Evolutionary conservation across 2,329 filamentous ascomycete genomes (phyloP), one percentile per base, ranked within the genome.

Genomic region (Bipolaris oryzae): DNA sequence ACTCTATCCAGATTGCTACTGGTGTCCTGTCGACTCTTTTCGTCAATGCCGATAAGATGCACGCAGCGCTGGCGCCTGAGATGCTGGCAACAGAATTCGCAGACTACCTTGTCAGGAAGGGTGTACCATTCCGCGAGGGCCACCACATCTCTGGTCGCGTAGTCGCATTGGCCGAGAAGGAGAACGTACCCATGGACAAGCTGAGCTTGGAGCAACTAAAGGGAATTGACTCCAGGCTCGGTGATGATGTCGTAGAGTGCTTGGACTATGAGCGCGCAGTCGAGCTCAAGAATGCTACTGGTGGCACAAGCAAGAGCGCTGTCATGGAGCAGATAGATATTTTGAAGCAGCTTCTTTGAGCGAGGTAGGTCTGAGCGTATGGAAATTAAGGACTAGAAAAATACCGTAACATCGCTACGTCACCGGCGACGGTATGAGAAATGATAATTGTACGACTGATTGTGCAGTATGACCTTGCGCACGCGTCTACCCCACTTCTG

Each of bases 231-330:
- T 68, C 76, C 1, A 82, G 89, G 48, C 90, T 96, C 62, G 87
- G 85, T 28, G 82, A 87, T 56, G 91, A 95, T 72, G 85, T 96
- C 38, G 76, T 84, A 44, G 79, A 85, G 45, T 85, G 85, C 23
- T 90, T 96, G 72, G 85, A 96, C 77, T 96, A 95, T 70, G 88
- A 96, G 78, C 85, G 85, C 62, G 91, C 88, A 58, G 91, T 96
- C 6, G 92, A 96, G 82, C 84, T 89, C 80, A 86, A 89, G 70
- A 84, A 86, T 39, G 88, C 90, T 2, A 87, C 87, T 64, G 92
- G 92, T 21, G 91, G 91, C 25, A 95, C 90, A 21, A 92, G 90
- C 79, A 87, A 84, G 78, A 83, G 83, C 11, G 83, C 85, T 21
- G 88, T 90, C 6, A 68, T 84, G 62, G 82, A 88, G 77, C 87